Percentiles rank a stretch among this genome's conserved stretches.
phyloP scores from a whole-genome alignment of 2,329 filamentous ascomycete species.

The Fusarium brevicatenulatum region DNA sequence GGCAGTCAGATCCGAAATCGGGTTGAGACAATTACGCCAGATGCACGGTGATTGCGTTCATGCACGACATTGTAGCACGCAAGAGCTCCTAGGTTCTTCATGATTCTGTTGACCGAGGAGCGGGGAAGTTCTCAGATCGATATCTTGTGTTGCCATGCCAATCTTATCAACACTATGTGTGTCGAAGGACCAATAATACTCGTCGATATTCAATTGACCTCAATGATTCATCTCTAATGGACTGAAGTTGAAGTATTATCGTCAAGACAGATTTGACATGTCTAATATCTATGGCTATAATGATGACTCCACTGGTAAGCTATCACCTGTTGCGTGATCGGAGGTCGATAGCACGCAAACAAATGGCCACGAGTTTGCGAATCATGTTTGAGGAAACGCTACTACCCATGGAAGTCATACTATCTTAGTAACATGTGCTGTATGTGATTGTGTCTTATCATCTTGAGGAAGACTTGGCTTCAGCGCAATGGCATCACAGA shows the following conservation, averaged over 20 bases:
- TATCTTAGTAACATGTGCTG: accelerated
- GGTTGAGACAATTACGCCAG: background rate
- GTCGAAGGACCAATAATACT: background rate
- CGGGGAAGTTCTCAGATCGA: background rate
- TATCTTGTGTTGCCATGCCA: background rate
- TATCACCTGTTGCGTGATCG: background rate
- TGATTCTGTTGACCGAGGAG: background rate
- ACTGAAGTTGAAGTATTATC: accelerated
- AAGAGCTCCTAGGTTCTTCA: background rate
- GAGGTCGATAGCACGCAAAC: background rate
- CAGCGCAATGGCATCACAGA: background rate
- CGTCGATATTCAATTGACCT: background rate
- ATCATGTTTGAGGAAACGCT: too few species aligned
- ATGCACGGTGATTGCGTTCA: background rate
- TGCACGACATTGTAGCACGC: background rate
- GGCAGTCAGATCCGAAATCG: background rate
- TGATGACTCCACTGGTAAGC: background rate
- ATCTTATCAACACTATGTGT: background rate
- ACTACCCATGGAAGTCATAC: accelerated
- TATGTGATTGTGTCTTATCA: too few species aligned
- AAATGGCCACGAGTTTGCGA: background rate
- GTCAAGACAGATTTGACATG: background rate
- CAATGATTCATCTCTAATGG: accelerated
- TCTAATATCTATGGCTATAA: background rate
- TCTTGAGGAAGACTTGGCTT: background rate